These are phyloP conservation scores for Prunus yedoensis DNA, from an alignment of 331 rosid species.

Conservation along the genomic window DNA sequence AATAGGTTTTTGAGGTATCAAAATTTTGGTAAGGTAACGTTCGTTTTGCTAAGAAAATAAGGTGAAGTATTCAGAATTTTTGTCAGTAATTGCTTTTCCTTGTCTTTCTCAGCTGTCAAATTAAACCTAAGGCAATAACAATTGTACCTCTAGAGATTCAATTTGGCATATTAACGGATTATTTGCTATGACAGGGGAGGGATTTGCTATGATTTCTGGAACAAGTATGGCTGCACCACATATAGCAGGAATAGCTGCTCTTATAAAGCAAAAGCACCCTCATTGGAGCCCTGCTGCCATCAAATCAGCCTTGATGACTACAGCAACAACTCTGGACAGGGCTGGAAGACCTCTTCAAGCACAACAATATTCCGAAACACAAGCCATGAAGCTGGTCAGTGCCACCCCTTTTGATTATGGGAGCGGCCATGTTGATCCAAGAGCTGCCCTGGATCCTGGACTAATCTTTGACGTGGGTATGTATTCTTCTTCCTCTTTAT, in stretches of 20 bases:
- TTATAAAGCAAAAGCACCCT: constrained; percentile 93
- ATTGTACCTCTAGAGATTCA: background rate
- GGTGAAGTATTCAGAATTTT: background rate
- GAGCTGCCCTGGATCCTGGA: constrained; percentile 96
- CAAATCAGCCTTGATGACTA: constrained; percentile 97
- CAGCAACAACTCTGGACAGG: constrained; percentile 80
- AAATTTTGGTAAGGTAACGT: background rate
- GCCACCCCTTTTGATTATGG: constrained; percentile 98
- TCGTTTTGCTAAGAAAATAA: background rate
- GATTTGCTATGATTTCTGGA: constrained; percentile 98
- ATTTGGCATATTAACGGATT: background rate
- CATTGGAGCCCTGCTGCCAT: constrained; percentile 99
- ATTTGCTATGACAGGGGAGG: constrained; percentile 69
- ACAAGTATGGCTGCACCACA: constrained; percentile 99
- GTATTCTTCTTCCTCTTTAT: constrained; percentile 18
- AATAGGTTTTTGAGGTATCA: background rate
- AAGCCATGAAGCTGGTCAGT: constrained; percentile 62
- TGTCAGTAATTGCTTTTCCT: background rate
- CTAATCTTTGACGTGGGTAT: constrained; percentile 94
- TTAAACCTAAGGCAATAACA: background rate
- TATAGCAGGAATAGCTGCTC: constrained; percentile 98
- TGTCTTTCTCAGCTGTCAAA: background rate
- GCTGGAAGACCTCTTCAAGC: constrained; percentile 89
- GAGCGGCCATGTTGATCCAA: constrained; percentile 94
- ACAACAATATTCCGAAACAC: constrained; percentile 88